phyloP scores from a whole-genome alignment of 768 basidiomycete genomes.

The Trametes cinnabarina region DNA sequence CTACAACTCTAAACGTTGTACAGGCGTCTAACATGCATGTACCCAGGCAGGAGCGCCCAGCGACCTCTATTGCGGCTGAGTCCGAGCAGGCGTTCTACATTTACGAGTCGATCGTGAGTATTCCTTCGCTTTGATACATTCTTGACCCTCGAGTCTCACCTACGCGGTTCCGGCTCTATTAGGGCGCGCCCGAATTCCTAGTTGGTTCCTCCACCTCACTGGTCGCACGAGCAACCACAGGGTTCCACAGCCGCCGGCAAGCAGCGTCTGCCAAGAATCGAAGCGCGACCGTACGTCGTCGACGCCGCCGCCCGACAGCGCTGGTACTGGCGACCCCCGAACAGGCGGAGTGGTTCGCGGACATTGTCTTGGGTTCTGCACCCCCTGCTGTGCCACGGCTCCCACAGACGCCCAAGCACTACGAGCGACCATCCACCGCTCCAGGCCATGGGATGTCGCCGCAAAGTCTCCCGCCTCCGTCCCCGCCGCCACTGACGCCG shows the following conservation, averaged over 20 bases:
- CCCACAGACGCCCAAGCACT: background rate
- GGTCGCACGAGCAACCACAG: constrained; percentile 10
- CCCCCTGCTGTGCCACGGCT: background rate
- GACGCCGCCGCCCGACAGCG: constrained; percentile 10
- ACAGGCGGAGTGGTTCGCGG: constrained; percentile 9
- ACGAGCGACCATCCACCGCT: background rate
- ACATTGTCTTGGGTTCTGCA: background rate
- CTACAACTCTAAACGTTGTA: background rate
- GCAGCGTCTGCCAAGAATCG: background rate
- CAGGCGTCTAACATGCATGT: background rate
- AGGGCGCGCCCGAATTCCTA: constrained; percentile 24
- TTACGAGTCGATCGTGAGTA: constrained; percentile 20
- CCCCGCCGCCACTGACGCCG: background rate
- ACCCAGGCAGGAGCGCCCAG: background rate
- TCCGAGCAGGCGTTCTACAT: constrained; percentile 10
- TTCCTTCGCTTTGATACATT: background rate
- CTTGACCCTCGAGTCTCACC: background rate
- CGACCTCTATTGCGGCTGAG: background rate
- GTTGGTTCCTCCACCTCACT: constrained; percentile 21
- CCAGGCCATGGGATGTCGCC: background rate
- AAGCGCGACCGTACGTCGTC: background rate
- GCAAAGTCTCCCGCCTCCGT: background rate
- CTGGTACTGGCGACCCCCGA: constrained; percentile 12
- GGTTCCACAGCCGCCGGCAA: constrained; percentile 14
- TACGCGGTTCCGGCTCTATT: background rate